Conservation (phyloP, 176 grass and related monocot species). For the Ananas comosus region DNA sequence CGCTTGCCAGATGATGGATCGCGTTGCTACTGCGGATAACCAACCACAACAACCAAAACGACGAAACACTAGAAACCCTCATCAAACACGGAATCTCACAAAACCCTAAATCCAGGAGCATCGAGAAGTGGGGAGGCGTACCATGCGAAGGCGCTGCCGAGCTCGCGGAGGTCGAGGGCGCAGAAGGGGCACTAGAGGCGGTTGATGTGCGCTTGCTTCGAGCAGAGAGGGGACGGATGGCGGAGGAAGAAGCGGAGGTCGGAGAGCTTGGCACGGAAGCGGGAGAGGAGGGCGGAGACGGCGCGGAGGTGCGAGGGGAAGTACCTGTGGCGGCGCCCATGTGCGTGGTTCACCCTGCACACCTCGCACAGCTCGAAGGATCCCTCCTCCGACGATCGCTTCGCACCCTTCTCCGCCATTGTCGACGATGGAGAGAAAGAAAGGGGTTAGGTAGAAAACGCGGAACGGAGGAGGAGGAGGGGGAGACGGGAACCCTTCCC, state of each 20-base stretch:
- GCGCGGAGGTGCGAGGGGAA: slow-evolving; percentile 31
- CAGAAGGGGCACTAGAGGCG: slow-evolving; percentile 73
- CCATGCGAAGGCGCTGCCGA: slow-evolving; percentile 46
- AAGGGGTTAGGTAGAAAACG: too few species aligned
- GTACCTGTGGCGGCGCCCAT: slow-evolving; percentile 74
- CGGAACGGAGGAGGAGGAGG: too few species aligned
- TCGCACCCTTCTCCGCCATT: too few species aligned
- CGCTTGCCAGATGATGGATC: slow-evolving; percentile 61
- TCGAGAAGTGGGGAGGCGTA: slow-evolving; percentile 14
- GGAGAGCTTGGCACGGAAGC: slow-evolving; percentile 59
- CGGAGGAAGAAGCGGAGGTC: slow-evolving; percentile 45
- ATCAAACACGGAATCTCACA: background rate
- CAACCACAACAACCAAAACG: background rate
- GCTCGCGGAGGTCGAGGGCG: slow-evolving; percentile 38
- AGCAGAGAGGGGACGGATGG: slow-evolving; percentile 15
- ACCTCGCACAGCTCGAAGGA: slow-evolving; percentile 55
- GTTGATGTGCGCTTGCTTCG: slow-evolving; percentile 9
- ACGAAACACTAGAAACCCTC: background rate
- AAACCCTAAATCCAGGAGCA: slow-evolving; percentile 17
- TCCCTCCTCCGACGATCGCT: too few species aligned
- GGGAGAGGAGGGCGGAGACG: slow-evolving; percentile 35
- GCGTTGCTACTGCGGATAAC: slow-evolving; percentile 48
- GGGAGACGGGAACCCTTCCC: too few species aligned
- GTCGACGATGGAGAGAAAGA: too few species aligned
- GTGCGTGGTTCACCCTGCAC: slow-evolving; percentile 68